Base-by-base conservation (phyloP, 129 eudicot species). In the Tanacetum coccineum region DNA sequence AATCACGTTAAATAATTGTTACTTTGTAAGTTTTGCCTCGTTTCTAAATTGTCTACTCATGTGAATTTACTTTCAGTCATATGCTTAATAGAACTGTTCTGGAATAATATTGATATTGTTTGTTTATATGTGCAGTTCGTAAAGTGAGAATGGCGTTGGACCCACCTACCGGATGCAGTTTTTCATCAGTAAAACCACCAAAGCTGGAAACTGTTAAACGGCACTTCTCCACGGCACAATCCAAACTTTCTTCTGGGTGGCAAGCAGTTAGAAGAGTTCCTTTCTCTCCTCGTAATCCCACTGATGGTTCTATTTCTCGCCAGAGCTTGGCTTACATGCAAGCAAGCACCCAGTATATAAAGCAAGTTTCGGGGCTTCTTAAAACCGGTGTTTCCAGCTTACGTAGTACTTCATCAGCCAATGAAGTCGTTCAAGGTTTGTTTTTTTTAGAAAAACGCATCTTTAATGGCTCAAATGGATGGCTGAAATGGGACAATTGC, bases 321-420 rank as follows among this genome's bases (percentile, higher is more conserved):
- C 84, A 86, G 77, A 89, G 96, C 71, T 67, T 89, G 77, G 96
- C 94, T n/a, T 89, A 86, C 76, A 76, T 89, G 59, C 86, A 86
- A 68, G 94, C 96, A 52, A 83, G 94, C 80, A 78, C 94, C 49
- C 84, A 83, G 36, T 89, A 89, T 49, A 66, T 89, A 20, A 86
- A 86, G 74, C 86, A 89, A 74, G 89, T 89, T 15, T 89, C 96
- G 0, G 89, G 96, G 12, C 94, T 89, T 68, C 72, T 89, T 26
- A 89, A 89, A 81, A 76, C 74, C 2, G 86, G 94, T 22, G 94
- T 86, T 42, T 65, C 90, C 13, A 73, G 90, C 70, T 52, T 89
- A 48, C 89, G 96, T 13, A 81, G 79, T 70, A 75, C 79, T 64
- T 68, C 96, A 72, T 83, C 93, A 9, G 70, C 96, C 28, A 79